Percentiles rank a stretch among this genome's conserved stretches.
Evolutionary conservation across 1,139 yeast genomes (phyloP).

Genomic region (Saccharomyces pastorianus): DNA sequence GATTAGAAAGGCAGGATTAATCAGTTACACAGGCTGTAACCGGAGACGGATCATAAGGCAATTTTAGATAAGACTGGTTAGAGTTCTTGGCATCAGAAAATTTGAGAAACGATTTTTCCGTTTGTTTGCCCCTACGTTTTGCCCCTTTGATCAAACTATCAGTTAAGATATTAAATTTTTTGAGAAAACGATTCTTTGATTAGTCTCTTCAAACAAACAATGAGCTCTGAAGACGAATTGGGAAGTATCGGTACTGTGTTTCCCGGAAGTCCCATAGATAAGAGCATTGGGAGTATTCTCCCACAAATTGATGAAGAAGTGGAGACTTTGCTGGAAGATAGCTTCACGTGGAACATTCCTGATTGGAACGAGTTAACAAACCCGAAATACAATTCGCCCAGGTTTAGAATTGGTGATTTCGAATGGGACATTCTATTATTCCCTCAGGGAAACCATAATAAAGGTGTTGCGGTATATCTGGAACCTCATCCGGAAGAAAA

Average conservation of each 20-base stretch:
- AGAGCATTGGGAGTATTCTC: constrained; percentile 26
- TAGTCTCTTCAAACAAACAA: not conserved
- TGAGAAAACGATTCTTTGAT: not conserved
- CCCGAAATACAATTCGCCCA: constrained; percentile 41
- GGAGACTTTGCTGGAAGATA: constrained; percentile 29
- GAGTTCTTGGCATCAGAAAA: not conserved
- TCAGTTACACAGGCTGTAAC: not conserved
- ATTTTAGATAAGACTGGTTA: not conserved
- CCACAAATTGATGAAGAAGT: constrained; percentile 32
- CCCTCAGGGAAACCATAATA: constrained; percentile 60
- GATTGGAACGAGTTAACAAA: constrained; percentile 52
- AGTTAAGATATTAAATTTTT: not conserved
- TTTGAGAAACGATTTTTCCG: not conserved
- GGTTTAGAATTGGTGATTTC: constrained; percentile 57
- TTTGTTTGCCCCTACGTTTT: not conserved
- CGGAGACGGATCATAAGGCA: not conserved
- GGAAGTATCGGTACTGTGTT: constrained; percentile 3
- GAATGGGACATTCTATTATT: constrained; percentile 71
- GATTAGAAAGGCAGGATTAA: not conserved
- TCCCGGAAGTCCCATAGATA: constrained; percentile 3
- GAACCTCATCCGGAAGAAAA: constrained; percentile 37
- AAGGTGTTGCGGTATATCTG: constrained; percentile 51
- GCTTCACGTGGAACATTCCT: constrained; percentile 65
- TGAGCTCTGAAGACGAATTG: constrained; percentile 5
- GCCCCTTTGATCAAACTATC: not conserved